These are phyloP conservation scores for Ilex aquifolium DNA, from an alignment of 257 asterid genomes.

Conservation along the genomic window DNA sequence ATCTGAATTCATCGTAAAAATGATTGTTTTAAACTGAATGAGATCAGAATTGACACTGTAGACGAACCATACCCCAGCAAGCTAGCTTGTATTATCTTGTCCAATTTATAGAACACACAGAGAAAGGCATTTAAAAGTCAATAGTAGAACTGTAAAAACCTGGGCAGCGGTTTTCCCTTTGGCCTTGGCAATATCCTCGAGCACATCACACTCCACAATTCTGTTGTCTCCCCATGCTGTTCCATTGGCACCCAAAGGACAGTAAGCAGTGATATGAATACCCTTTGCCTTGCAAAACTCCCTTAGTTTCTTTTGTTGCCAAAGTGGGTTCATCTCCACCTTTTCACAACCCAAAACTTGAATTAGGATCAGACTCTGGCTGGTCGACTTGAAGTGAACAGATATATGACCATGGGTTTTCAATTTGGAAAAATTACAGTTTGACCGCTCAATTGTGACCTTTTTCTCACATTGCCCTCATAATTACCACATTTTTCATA, in stretches of 20 bases:
- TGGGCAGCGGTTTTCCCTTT: slow-evolving; percentile 48
- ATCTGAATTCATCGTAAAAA: too few relatives aligned
- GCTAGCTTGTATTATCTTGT: too few relatives aligned
- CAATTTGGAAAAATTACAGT: too few relatives aligned
- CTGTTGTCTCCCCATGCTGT: slow-evolving; percentile 58
- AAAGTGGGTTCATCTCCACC: slow-evolving; percentile 54
- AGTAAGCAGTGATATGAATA: slow-evolving; percentile 49
- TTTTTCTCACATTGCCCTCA: too few relatives aligned
- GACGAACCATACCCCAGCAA: too few relatives aligned
- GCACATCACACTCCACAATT: slow-evolving; percentile 33
- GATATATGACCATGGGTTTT: too few relatives aligned
- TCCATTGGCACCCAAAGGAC: slow-evolving; percentile 58
- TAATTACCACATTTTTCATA: too few relatives aligned
- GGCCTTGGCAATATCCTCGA: slow-evolving; percentile 32
- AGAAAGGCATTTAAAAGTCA: background rate
- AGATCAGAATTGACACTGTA: too few relatives aligned
- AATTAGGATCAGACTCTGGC: background rate
- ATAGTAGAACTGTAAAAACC: slow-evolving; percentile 14
- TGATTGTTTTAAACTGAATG: too few relatives aligned
- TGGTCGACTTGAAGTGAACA: too few relatives aligned
- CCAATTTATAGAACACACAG: too few relatives aligned
- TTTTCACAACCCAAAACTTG: slow-evolving; percentile 1
- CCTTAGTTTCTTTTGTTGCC: slow-evolving; percentile 23
- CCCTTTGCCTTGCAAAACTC: slow-evolving; percentile 42
- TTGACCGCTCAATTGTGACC: too few relatives aligned